These are phyloP conservation scores for Trichosporon faecale DNA, from an alignment of 1,284 basidiomycete genomes.

Conservation along the genomic window DNA sequence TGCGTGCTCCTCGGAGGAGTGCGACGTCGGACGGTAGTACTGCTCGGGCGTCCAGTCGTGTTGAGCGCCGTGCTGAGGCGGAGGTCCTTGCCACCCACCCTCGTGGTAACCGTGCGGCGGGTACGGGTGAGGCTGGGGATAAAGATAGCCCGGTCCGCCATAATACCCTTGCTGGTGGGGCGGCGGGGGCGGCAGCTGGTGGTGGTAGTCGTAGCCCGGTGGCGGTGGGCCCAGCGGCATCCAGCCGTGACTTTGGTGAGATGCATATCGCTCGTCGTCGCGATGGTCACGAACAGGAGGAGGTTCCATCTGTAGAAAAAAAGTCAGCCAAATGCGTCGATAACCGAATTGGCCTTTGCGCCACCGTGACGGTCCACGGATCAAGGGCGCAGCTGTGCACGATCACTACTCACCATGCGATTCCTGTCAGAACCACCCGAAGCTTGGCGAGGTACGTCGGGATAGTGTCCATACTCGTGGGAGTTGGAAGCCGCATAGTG, in stretches of 20 bases:
- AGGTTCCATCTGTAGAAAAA: neutral
- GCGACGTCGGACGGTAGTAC: neutral
- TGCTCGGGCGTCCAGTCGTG: neutral
- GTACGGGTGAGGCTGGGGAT: neutral
- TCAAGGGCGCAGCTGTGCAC: neutral
- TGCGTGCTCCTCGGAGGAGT: neutral
- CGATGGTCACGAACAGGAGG: neutral
- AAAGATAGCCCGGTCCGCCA: neutral
- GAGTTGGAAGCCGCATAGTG: neutral
- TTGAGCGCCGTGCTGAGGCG: neutral
- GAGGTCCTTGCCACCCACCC: neutral
- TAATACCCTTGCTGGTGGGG: neutral
- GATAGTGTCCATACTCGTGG: neutral
- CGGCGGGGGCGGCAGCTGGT: neutral
- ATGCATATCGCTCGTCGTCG: slow-evolving; percentile 1
- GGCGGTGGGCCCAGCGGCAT: neutral
- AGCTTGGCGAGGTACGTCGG: neutral
- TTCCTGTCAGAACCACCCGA: neutral
- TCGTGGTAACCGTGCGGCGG: neutral
- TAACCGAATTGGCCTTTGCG: neutral
- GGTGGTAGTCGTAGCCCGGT: neutral
- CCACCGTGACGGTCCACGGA: neutral
- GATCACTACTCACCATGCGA: neutral
- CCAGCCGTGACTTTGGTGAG: neutral
- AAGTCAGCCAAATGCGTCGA: neutral